Percentiles rank a stretch among this genome's conserved stretches.
phyloP scores from a whole-genome alignment of 2,329 filamentous ascomycete species.

The Cercospora canescens region DNA sequence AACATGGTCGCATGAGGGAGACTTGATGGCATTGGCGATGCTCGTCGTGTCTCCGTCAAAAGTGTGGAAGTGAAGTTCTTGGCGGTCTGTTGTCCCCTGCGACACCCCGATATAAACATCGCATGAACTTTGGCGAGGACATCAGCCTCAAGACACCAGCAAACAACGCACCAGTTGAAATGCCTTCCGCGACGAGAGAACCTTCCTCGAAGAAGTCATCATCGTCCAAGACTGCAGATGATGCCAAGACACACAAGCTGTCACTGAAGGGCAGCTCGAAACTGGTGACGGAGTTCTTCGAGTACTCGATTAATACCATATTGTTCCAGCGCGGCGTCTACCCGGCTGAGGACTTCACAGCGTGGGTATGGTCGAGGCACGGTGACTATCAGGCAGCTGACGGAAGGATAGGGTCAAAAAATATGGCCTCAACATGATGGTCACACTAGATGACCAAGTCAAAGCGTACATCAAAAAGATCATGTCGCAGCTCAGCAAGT shows the following conservation, averaged over 20 bases:
- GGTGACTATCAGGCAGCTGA: background rate
- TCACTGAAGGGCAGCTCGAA: constrained; percentile 70
- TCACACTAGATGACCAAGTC: constrained; percentile 95
- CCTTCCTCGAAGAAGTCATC: constrained; percentile 17
- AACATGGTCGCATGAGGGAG: constrained; percentile 52
- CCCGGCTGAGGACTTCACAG: constrained; percentile 93
- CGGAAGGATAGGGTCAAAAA: constrained; percentile 73
- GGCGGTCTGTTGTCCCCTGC: constrained; percentile 10
- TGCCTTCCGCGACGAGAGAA: constrained; percentile 21
- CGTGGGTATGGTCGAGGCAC: constrained; percentile 55
- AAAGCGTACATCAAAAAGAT: constrained; percentile 99
- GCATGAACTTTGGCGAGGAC: background rate
- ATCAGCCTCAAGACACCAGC: constrained; percentile 1
- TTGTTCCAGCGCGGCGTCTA: constrained; percentile 86
- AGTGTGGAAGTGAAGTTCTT: constrained; percentile 7
- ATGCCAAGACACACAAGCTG: constrained; percentile 92
- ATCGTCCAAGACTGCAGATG: constrained; percentile 48
- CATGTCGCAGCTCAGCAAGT: constrained; percentile 95
- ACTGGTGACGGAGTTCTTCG: constrained; percentile 80
- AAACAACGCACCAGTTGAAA: constrained; percentile 6
- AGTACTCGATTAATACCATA: constrained; percentile 98
- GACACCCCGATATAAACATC: constrained; percentile 13
- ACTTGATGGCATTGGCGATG: background rate
- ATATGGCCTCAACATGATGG: constrained; percentile 98
- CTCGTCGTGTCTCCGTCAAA: background rate